Evolutionary conservation across 192 early-diverging fungal species (phyloP).

Genomic region (Podila epicladia): DNA sequence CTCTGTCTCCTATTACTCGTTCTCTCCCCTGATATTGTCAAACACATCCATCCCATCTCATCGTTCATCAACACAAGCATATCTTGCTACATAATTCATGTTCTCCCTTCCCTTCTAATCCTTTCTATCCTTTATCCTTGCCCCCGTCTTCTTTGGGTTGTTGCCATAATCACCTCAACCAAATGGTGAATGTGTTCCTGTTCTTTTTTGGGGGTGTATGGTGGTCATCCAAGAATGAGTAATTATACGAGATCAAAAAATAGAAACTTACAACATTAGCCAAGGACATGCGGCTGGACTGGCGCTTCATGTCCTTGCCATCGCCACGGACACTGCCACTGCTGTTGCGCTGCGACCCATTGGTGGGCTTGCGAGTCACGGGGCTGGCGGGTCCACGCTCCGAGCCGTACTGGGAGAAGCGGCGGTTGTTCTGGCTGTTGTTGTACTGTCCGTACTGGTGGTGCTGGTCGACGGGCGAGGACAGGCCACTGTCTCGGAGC

Average conservation of each 20-base stretch:
- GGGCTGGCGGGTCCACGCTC: slow-evolving; percentile 42
- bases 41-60: too few species aligned
- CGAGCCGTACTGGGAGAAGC: slow-evolving; percentile 48
- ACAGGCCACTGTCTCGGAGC: slow-evolving; percentile 42
- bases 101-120: too few species aligned
- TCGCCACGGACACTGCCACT: slow-evolving; percentile 27
- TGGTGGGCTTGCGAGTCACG: slow-evolving; percentile 37
- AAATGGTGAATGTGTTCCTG: too few species aligned
- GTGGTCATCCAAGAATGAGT: not conserved
- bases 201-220: not conserved
- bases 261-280: slow-evolving; percentile 37
- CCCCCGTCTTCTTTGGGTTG: too few species aligned
- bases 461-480: slow-evolving; percentile 39
- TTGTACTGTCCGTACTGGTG: slow-evolving; percentile 10
- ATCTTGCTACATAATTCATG: too few species aligned
- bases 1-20: too few species aligned
- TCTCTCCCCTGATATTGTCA: too few species aligned
- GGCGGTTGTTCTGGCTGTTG: slow-evolving; percentile 21
- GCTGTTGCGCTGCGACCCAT: slow-evolving; percentile 46
- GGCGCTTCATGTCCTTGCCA: slow-evolving; percentile 37
- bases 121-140: too few species aligned
- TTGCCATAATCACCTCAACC: too few species aligned
- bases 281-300: slow-evolving; percentile 44
- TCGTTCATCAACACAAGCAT: too few species aligned
- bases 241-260: not conserved